These are phyloP conservation scores for Leccinum uliginosum DNA, from an alignment of 768 basidiomycete genomes.

Conservation along the genomic window DNA sequence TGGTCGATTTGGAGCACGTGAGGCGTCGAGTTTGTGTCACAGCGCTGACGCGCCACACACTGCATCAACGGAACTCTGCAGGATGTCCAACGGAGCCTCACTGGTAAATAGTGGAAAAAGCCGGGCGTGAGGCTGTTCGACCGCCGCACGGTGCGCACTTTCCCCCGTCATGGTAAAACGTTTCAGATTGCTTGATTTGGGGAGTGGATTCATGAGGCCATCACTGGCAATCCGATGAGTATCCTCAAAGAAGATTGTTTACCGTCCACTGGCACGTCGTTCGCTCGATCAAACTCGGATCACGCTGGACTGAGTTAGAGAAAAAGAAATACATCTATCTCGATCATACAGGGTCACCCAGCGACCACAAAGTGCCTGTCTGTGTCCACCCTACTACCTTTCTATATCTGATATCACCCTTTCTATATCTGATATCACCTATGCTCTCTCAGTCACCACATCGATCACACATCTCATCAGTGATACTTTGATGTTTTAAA, in stretches of 20 bases:
- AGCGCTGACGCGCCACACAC: not conserved
- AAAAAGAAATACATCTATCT: not conserved
- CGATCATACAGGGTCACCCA: not conserved
- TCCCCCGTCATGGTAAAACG: not conserved
- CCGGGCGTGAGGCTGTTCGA: too few relatives aligned
- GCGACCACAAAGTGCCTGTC: not conserved
- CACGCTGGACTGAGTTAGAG: not conserved
- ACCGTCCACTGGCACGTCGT: not conserved
- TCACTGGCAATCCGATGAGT: not conserved
- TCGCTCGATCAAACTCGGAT: not conserved
- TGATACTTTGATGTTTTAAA: not conserved
- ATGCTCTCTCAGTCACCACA: conserved; percentile 11
- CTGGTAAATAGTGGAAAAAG: not conserved
- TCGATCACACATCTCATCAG: not conserved
- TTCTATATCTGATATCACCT: not conserved
- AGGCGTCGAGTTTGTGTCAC: too few relatives aligned
- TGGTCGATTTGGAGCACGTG: not conserved
- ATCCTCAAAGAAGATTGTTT: too few relatives aligned
- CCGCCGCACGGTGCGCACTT: too few relatives aligned
- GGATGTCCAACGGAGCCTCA: not conserved
- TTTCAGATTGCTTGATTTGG: not conserved
- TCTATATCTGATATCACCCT: too few relatives aligned
- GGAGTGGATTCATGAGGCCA: not conserved
- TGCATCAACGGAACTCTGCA: not conserved
- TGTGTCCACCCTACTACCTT: not conserved